phyloP scores from a whole-genome alignment of 805 yeast species.

The Saccharomycopsis fermentans region DNA sequence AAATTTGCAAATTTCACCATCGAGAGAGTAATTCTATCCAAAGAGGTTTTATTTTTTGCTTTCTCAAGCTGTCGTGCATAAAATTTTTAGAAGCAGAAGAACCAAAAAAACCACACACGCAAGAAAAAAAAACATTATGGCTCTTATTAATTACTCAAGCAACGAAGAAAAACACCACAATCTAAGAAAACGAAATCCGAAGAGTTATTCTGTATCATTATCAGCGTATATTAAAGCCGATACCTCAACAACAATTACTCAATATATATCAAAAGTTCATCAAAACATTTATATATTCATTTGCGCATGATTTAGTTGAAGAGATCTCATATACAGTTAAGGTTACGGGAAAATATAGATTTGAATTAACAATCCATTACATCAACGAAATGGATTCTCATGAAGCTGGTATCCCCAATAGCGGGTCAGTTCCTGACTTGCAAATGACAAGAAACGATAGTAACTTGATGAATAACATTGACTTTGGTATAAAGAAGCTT shows the following conservation, averaged over 20 bases:
- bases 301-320: too few species aligned
- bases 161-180: not conserved
- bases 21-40: not conserved
- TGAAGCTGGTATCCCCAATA: not conserved
- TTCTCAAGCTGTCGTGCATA: not conserved
- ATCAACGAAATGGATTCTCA: not conserved
- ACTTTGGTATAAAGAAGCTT: slow-evolving; percentile 4
- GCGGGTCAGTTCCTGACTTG: slow-evolving; percentile 5
- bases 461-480: slow-evolving; percentile 9
- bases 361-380: not conserved
- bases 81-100: not conserved
- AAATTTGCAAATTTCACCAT: not conserved
- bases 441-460: slow-evolving; percentile 9
- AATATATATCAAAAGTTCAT: too few species aligned
- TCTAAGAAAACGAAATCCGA: not conserved
- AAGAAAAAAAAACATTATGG: not conserved
- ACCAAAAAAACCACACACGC: not conserved
- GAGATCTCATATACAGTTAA: too few species aligned
- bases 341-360: not conserved
- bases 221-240: too few species aligned
- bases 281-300: too few species aligned
- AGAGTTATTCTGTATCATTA: too few species aligned
- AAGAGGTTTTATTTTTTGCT: not conserved
- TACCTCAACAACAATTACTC: too few species aligned
- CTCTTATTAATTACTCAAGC: not conserved